Base-by-base conservation (phyloP, 257 asterid genomes). In the Solanum appendiculatum region DNA sequence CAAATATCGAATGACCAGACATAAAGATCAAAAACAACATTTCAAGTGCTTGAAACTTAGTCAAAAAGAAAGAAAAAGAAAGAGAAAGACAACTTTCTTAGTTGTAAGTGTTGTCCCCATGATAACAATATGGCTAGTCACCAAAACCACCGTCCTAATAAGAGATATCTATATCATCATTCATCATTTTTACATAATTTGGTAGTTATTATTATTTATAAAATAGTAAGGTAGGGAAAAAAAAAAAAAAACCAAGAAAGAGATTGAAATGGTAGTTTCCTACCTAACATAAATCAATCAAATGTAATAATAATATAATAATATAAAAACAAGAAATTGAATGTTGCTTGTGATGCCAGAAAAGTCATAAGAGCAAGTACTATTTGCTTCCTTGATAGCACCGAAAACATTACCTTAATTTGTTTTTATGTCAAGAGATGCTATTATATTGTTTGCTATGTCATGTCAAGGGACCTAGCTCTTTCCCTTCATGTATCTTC, bases 71-170 rank as follows among this genome's bases (percentile, higher is more conserved):
- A 13, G n/a, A 5, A 66, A 1, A 66, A 27, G 6, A 36, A 36
- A 36, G 11, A 29, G 77, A 16, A 13, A 1, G 10, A 20, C 34
- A 64, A 64, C 4, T 68, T 29, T 68, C 75, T 36, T 73, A 25
- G 81, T 70, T 8, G 25, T 3, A 77, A 77, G 66, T 46, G 18
- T 48, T 46, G 64, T 80, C 85, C 63, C 42, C 27, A 80, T 46
- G 5, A 46, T 16, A 46, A 77, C 13, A 33, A 7, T 69, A 77
- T 78, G n/a, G 39, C 23, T 25, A 44, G 63, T 78, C 58, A 44
- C 84, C 63, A 25, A 78, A 78, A 44, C 84, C 37, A 78, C 84
- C 84, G 84, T 78, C 63, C 37, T 25, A 75, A 75, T 13, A 78
- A 77, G 37, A 77, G n/a, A 44, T 2, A 42, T 42, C 33, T 37